phyloP scores from a whole-genome alignment of 2,329 filamentous ascomycete genomes.

The Blastomyces gilchristii region DNA sequence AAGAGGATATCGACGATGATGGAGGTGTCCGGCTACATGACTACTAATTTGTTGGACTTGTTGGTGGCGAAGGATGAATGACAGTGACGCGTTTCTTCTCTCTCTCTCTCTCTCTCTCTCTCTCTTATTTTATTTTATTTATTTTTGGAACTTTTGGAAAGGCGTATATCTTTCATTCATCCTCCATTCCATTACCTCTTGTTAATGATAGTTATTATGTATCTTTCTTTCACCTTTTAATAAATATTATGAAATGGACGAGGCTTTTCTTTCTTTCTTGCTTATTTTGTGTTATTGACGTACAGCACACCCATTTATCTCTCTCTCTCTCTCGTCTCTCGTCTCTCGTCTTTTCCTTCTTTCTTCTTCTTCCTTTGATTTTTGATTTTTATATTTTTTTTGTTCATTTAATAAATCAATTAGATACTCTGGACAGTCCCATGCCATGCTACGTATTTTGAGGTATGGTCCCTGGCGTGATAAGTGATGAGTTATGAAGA shows the following conservation, averaged over 20 bases:
- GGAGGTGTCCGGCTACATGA: not conserved
- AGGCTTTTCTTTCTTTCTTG: too few species aligned
- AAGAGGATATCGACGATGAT: slow-evolving; percentile 2
- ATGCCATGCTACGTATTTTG: not conserved
- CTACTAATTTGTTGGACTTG: not conserved
- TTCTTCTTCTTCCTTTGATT: not conserved
- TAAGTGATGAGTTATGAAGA: not conserved
- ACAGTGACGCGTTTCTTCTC: not conserved
- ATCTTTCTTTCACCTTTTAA: not conserved
- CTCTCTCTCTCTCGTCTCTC: too few species aligned
- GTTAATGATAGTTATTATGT: too few species aligned
- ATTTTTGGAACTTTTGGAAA: not conserved
- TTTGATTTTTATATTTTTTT: too few species aligned
- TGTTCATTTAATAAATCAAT: not conserved
- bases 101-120: not conserved
- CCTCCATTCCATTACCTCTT: too few species aligned
- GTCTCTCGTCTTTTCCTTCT: too few species aligned
- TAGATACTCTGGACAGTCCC: not conserved
- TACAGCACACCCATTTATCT: not conserved
- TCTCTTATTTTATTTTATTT: too few species aligned
- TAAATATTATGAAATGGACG: too few species aligned
- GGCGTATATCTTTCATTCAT: too few species aligned
- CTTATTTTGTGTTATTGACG: too few species aligned
- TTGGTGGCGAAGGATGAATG: not conserved
- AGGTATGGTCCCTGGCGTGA: too few species aligned